phyloP scores from a whole-genome alignment of 495 filamentous ascomycete species.

The Friedmanniomyces simplex region DNA sequence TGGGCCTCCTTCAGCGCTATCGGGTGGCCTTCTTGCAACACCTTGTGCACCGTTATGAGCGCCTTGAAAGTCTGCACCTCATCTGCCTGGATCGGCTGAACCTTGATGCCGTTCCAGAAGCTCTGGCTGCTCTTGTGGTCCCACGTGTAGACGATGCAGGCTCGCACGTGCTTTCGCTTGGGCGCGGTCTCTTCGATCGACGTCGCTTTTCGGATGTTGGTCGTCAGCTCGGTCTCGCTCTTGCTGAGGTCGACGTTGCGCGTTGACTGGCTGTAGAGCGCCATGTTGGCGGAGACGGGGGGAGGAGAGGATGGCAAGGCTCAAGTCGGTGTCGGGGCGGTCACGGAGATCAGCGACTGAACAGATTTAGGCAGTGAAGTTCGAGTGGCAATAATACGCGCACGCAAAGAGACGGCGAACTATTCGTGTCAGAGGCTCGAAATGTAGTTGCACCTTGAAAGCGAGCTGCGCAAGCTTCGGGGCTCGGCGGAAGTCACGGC shows the following conservation, averaged over 20 bases:
- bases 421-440: not conserved
- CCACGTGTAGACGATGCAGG: conserved; percentile 98
- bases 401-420: not conserved
- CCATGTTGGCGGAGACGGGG: conserved; percentile 23
- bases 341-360: not conserved
- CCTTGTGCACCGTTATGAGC: conserved; percentile 65
- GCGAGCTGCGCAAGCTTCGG: conserved; percentile 7
- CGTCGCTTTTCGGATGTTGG: conserved; percentile 95
- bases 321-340: not conserved
- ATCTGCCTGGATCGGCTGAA: conserved; percentile 95
- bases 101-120: conserved; percentile 99
- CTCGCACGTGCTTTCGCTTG: conserved; percentile 81
- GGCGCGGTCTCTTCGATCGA: conserved; percentile 22
- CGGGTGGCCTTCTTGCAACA: conserved; percentile 92
- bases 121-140: conserved; percentile 94
- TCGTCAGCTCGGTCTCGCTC: conserved; percentile 84
- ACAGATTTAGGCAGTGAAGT: not conserved
- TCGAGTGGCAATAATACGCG: not conserved
- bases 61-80: conserved; percentile 53
- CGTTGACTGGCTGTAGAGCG: conserved; percentile 31
- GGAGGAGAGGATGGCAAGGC: not conserved
- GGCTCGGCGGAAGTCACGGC: not conserved
- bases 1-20: conserved; percentile 79
- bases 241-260: conserved; percentile 51
- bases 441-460: not conserved